These are phyloP conservation scores for Primulina huaijiensis DNA, from an alignment of 257 asterid genomes.

Conservation along the genomic window DNA sequence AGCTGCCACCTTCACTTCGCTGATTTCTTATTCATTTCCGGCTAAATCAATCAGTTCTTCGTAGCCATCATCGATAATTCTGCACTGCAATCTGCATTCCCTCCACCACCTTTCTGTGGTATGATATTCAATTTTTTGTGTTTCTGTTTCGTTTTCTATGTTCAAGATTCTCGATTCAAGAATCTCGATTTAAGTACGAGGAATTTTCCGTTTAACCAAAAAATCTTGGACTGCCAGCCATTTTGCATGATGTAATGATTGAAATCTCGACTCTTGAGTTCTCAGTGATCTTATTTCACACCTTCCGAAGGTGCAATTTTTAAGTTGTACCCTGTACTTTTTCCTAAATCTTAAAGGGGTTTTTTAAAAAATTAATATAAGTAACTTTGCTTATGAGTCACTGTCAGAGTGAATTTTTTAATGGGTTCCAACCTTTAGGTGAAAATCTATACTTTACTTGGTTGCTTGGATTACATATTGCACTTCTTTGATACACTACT, in stretches of 20 bases:
- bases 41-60: neutral
- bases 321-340: neutral
- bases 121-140: neutral
- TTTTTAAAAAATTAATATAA: no score
- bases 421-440: neutral
- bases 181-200: neutral
- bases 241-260: neutral
- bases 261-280: neutral
- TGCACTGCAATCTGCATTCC: neutral
- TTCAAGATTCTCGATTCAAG: slow-evolving; percentile 28
- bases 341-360: neutral
- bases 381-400: neutral
- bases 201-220: neutral
- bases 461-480: neutral
- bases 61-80: neutral
- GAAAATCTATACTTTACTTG: neutral
- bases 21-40: neutral
- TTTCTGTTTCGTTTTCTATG: neutral
- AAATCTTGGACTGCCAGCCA: neutral
- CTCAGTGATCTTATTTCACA: neutral
- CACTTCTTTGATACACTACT: neutral
- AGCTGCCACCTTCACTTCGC: neutral
- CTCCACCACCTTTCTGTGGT: neutral
- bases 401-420: neutral
- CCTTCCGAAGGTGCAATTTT: neutral